A percentile compares a stretch with the other conserved stretches of the same genome.
These are phyloP conservation scores for Cucurbita pepo DNA, from an alignment of 306 rosid species.

Conservation along the genomic window DNA sequence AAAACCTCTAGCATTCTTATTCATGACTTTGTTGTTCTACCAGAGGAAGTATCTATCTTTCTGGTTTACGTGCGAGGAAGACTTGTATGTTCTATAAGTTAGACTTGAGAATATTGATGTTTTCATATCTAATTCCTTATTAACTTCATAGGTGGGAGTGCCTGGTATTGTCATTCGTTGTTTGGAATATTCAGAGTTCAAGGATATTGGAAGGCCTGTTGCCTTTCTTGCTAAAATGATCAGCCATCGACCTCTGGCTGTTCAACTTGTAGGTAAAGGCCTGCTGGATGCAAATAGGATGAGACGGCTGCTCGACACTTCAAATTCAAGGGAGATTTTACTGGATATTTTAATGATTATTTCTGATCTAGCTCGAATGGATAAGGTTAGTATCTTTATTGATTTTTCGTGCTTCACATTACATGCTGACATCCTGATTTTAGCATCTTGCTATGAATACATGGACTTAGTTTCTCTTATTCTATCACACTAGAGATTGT, in stretches of 20 bases:
- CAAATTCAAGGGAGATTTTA: conserved; percentile 56
- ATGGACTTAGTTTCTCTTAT: no score
- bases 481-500: no score
- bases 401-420: neutral
- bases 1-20: no score
- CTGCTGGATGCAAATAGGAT: conserved; percentile 60
- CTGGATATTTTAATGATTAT: conserved; percentile 74
- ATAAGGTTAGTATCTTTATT: conserved; percentile 49
- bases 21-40: conserved; percentile 7
- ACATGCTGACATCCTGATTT: neutral
- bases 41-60: neutral
- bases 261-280: conserved; percentile 73
- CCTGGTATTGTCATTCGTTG: conserved; percentile 56
- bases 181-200: conserved; percentile 52
- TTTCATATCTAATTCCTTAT: conserved; percentile 10
- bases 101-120: neutral
- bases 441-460: no score
- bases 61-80: neutral
- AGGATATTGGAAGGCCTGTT: conserved; percentile 64
- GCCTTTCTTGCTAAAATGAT: conserved; percentile 94
- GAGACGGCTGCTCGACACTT: conserved; percentile 53
- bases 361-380: conserved; percentile 97
- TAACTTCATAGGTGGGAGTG: conserved; percentile 64
- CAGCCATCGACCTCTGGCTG: conserved; percentile 57
- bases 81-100: neutral